Evolutionary conservation across 2,329 filamentous ascomycete species (phyloP), one percentile per base, ranked within the genome.

Genomic region (Penicillium janthinellum): DNA sequence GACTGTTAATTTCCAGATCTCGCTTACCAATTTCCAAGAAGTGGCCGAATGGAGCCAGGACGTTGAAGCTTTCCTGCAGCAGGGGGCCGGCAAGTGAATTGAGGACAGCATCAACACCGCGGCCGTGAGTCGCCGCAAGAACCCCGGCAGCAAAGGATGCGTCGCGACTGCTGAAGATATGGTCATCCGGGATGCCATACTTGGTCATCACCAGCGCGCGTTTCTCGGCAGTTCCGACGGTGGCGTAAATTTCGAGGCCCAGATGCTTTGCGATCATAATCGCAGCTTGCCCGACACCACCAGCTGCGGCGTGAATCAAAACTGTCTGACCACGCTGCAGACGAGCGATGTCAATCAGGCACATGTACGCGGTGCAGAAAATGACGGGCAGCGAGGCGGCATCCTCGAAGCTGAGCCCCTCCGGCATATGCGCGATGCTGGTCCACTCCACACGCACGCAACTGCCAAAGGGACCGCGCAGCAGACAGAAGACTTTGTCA

Each of bases 21-120:
- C 47, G 20, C 39, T 53, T 60, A n/a, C 57, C 60, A 17, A 62
- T 51, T 37, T 62, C 60, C 12, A 62, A 38, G 39, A 62, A 59
- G 14, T 56, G 37, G 6, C 62, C 62, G 34, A 61, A 59, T 4
- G 58, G 17, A 34, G 61, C 55, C 8, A 63, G 35, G 4, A 55
- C 34, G 17, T 61, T 56, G 42, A 61, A 63, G 28, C 58, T 63
- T n/a, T 54, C 56, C 34, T 61, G 61, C 3, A 63, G 44, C 28
- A 59, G 44, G 2, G 38, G 22, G 4, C 38, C 38, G n/a, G 38
- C 38, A 41, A 41, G 38, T 5, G 38, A 41, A 41, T 47, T 47
- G 38, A 41, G 15, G 17, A 48, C 31, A 14, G 25, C 45, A 11
- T 48, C 45, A 31, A 48, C 45, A 31, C 45, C 45, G 5, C 22